Conservation (phyloP, 2,329 filamentous ascomycete species). For the Cladosporium sp. region DNA sequence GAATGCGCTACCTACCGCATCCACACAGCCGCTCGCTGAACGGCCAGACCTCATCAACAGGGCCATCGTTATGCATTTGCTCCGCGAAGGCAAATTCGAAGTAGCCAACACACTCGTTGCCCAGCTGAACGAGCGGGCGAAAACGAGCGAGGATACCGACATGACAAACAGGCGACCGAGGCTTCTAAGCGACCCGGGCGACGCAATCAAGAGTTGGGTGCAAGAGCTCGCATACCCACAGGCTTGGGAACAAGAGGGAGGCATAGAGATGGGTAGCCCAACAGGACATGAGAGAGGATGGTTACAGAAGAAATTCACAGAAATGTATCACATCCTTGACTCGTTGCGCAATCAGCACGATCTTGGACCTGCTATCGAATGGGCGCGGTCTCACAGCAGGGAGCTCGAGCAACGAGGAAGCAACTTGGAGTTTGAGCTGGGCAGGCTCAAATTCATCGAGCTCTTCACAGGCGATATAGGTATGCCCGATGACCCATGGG, state of each 20-base stretch:
- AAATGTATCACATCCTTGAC: slow-evolving; percentile 87
- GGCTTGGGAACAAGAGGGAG: slow-evolving; percentile 9
- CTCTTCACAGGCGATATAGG: slow-evolving; percentile 62
- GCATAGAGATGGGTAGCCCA: slow-evolving; percentile 2
- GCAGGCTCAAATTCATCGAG: slow-evolving; percentile 84
- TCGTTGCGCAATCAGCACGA: slow-evolving; percentile 68
- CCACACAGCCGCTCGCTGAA: slow-evolving; percentile 73
- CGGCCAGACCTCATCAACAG: slow-evolving; percentile 79
- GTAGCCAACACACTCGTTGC: slow-evolving; percentile 81
- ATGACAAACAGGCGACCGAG: not conserved
- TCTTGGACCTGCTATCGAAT: slow-evolving; percentile 77
- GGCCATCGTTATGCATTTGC: slow-evolving; percentile 92
- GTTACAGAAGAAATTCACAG: slow-evolving; percentile 75
- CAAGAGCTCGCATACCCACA: slow-evolving; percentile 13
- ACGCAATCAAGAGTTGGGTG: slow-evolving; percentile 8
- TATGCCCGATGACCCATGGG: slow-evolving; percentile 43
- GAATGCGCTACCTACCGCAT: slow-evolving; percentile 66
- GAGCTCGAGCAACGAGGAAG: slow-evolving; percentile 77
- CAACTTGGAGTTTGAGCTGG: slow-evolving; percentile 92
- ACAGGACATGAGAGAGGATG: slow-evolving; percentile 27
- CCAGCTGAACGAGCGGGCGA: slow-evolving; percentile 51
- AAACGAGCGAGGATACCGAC: slow-evolving; percentile 7
- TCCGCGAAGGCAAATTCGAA: slow-evolving; percentile 88
- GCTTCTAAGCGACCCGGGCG: slow-evolving; percentile 4
- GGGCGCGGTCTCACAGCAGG: slow-evolving; percentile 69